Evolutionary conservation across 345 rosid species (phyloP).

Genomic region (Adansonia digitata): DNA sequence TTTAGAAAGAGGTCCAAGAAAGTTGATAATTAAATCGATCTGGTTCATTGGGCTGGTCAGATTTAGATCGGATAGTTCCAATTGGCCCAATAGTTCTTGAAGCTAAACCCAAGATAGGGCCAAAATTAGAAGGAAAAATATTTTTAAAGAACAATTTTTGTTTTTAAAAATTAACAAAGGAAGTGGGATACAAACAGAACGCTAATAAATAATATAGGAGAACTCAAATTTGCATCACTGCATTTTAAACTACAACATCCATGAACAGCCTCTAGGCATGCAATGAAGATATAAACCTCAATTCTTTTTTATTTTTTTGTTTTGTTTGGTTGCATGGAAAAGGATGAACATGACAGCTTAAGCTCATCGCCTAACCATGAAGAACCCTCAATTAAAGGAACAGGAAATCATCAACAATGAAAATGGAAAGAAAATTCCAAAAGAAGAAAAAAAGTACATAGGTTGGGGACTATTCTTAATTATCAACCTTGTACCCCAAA

Average conservation of each 20-base stretch:
- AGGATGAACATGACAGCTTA: constrained; percentile 29
- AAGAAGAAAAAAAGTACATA: background rate
- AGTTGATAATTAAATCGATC: too few relatives aligned
- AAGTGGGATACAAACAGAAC: too few relatives aligned
- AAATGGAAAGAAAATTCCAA: background rate
- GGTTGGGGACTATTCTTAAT: background rate
- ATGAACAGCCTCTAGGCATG: background rate
- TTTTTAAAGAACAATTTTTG: too few relatives aligned
- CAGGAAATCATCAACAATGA: constrained; percentile 6
- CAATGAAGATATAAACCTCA: constrained; percentile 7
- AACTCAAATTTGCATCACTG: constrained; percentile 12
- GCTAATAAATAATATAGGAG: background rate
- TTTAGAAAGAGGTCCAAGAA: too few relatives aligned
- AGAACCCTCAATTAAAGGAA: background rate
- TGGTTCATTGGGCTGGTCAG: too few relatives aligned
- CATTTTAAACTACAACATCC: constrained; percentile 1
- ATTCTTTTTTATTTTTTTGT: background rate
- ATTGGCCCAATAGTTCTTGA: too few relatives aligned
- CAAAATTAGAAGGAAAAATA: too few relatives aligned
- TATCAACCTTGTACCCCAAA: constrained; percentile 16
- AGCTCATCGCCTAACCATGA: constrained; percentile 36
- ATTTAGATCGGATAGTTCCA: too few relatives aligned
- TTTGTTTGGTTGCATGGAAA: constrained; percentile 15
- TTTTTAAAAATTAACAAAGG: too few relatives aligned
- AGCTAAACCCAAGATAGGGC: too few relatives aligned